A percentile compares a stretch with the other conserved stretches of the same genome.
Evolutionary conservation across 179 eudicot species (phyloP).

Genomic region (Spergularia azorica): DNA sequence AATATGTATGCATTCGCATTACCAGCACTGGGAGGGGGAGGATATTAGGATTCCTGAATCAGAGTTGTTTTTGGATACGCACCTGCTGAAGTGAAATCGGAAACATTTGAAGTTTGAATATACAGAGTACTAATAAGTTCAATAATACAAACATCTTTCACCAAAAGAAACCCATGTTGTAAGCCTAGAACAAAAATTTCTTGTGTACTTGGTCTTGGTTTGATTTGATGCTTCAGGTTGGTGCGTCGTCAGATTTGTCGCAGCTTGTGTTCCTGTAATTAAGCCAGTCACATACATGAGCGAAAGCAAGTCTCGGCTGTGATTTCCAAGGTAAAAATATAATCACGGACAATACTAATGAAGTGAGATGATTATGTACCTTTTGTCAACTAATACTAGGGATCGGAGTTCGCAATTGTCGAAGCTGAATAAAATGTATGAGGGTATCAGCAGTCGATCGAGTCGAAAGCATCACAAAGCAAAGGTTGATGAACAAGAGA

Average conservation of each 20-base stretch:
- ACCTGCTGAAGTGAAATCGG: no score
- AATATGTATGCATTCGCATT: no score
- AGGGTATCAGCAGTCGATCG: not conserved
- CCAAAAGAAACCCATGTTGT: no score
- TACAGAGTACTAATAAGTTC: no score
- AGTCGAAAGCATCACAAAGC: not conserved
- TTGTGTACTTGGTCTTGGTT: slow-evolving; percentile 2
- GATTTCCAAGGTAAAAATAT: not conserved
- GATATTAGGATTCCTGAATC: no score
- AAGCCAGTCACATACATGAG: not conserved
- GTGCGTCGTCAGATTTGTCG: slow-evolving; percentile 3
- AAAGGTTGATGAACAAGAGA: not conserved
- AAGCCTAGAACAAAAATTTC: no score
- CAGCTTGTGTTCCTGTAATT: slow-evolving; percentile 19
- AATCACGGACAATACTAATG: no score
- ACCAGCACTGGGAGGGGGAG: no score
- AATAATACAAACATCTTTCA: no score
- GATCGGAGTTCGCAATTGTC: slow-evolving; percentile 43
- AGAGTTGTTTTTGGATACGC: no score
- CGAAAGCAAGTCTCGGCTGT: not conserved
- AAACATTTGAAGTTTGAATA: no score
- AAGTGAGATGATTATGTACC: slow-evolving; percentile 22
- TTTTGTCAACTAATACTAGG: slow-evolving; percentile 29
- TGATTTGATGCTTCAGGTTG: slow-evolving; percentile 21
- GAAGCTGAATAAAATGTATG: slow-evolving; percentile 30